phyloP scores from a whole-genome alignment of 179 eudicot species.

The Carnegiea gigantea region DNA sequence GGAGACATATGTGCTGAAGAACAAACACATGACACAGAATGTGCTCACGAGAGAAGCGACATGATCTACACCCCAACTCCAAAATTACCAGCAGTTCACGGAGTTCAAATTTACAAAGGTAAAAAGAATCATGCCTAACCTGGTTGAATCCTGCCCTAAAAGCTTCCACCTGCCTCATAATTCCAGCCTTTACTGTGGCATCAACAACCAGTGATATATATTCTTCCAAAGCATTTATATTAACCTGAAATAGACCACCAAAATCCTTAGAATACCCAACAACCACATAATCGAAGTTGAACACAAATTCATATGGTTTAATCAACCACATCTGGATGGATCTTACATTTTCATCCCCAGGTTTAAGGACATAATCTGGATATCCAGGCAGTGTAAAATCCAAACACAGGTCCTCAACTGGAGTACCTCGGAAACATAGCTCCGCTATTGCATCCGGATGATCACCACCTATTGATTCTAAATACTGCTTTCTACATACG shows the following conservation, averaged over 20 bases:
- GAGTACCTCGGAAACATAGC: slow-evolving; percentile 69
- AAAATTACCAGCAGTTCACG: neutral
- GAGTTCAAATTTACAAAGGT: neutral
- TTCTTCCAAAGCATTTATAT: slow-evolving; percentile 69
- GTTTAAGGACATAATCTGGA: slow-evolving; percentile 75
- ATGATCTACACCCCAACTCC: neutral
- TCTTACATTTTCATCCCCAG: slow-evolving; percentile 68
- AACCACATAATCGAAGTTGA: slow-evolving; percentile 2
- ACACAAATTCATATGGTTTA: neutral
- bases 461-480: slow-evolving; percentile 68
- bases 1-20: neutral
- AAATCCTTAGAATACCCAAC: slow-evolving; percentile 1
- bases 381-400: slow-evolving; percentile 96
- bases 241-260: slow-evolving; percentile 52
- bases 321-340: neutral
- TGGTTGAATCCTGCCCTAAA: slow-evolving; percentile 93
- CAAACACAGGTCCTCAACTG: slow-evolving; percentile 83
- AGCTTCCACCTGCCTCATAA: slow-evolving; percentile 81
- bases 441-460: slow-evolving; percentile 49
- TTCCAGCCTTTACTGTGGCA: slow-evolving; percentile 87
- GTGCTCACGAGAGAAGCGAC: neutral
- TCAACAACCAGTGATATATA: slow-evolving; percentile 83
- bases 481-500: slow-evolving; percentile 66
- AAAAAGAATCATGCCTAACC: slow-evolving; percentile 35
- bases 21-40: neutral